Evolutionary conservation across 1,284 basidiomycete genomes (phyloP), one percentile per base, ranked within the genome.

Genomic region (Coniferiporia sulphurascens): DNA sequence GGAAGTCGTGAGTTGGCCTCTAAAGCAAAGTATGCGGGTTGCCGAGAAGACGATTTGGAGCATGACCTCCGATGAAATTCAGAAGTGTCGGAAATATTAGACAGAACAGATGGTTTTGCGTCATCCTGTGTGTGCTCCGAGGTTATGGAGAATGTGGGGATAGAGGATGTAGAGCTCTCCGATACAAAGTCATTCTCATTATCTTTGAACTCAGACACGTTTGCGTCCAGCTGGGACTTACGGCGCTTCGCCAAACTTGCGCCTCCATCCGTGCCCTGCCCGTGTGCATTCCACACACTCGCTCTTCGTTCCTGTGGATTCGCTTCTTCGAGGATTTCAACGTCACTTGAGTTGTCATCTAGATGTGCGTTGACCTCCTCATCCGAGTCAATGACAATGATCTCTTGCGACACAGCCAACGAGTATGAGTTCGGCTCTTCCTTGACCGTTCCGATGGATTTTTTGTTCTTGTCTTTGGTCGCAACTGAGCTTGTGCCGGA

Each of bases 371-470:
- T 64, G 13, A 64, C 60, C 56, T 76, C 77, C 17, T 78, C 76
- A 51, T 86, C 84, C 34, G 83, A 84, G 65, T 86, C 83, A 59
- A 87, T 80, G 63, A 85, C 70, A 52, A 86, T 83, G 59, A 83
- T 68, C 43, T 83, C 77, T 57, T 67, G 17, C 63, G 63, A 7
- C 2, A 41, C 2, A 2, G 38, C 15, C 38, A 41, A 10, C 9
- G 15, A 8, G 27, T 27, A 27, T 27, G 27, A 5, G 63, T 61
- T 32, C 50, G 35, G 22, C 12, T 17, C 21, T 21, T 56, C 55
- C 50, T 66, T 38, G 49, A 52, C 46, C 41, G 49, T 54, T 41
- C 34, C 35, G 41, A 22, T 36, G 60, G 44, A 46, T 59, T 62
- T 41, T 61, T 62, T 38, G 63, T 66, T 68, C 57, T 68, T 71